Evolutionary conservation across 2,329 filamentous ascomycete genomes (phyloP).

Genomic region (Colletotrichum sp.): DNA sequence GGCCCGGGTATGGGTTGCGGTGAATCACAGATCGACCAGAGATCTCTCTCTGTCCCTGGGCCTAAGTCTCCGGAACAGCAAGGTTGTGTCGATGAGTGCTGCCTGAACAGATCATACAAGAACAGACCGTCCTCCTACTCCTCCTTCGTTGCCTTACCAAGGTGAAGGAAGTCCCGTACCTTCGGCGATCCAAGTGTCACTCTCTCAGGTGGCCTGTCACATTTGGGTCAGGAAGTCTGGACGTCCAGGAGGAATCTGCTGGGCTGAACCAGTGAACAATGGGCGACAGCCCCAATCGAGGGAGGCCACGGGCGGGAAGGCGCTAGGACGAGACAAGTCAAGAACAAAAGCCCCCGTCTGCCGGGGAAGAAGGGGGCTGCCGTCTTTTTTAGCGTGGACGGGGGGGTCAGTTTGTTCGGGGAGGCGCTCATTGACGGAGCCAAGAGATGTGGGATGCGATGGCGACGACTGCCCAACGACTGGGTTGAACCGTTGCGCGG

Average conservation of each 20-base stretch:
- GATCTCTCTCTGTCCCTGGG: background rate
- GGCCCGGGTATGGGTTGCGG: background rate
- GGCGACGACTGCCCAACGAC: background rate
- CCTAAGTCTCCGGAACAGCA: background rate
- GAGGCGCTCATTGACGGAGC: background rate
- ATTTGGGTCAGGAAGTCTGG: background rate
- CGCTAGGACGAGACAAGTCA: slow-evolving; percentile 17
- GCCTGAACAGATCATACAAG: background rate
- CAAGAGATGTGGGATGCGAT: slow-evolving; percentile 1
- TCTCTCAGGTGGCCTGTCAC: background rate
- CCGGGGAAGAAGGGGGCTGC: background rate
- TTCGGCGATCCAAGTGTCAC: slow-evolving; percentile 2
- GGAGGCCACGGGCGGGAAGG: slow-evolving; percentile 4
- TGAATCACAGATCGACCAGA: background rate
- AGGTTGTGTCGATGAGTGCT: background rate
- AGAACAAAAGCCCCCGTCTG: slow-evolving; percentile 2
- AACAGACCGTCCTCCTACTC: background rate
- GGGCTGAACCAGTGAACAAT: slow-evolving; percentile 9
- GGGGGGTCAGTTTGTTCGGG: background rate
- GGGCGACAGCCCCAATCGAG: slow-evolving; percentile 5
- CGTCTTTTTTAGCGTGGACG: slow-evolving; percentile 16
- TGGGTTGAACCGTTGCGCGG: background rate
- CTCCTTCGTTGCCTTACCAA: background rate
- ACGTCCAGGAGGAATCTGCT: background rate
- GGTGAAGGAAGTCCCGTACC: background rate